A percentile compares a stretch with the other conserved stretches of the same genome.
Evolutionary conservation across 2,329 filamentous ascomycete genomes (phyloP).

Genomic region (Aspergillus brasiliensis): DNA sequence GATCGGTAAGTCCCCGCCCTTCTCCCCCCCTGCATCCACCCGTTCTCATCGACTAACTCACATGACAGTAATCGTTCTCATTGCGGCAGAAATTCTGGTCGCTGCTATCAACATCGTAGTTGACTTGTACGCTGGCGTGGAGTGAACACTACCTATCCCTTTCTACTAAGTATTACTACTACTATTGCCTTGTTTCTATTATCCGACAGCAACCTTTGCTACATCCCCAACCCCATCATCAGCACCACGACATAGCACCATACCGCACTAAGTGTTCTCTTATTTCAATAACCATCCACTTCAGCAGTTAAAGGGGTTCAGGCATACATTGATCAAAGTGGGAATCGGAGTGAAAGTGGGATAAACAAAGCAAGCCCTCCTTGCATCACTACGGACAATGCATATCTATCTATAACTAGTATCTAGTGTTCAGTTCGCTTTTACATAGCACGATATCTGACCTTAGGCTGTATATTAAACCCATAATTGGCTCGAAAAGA

Average conservation of each 20-base stretch:
- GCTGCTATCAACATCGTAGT: slow-evolving; percentile 94
- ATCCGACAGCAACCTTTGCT: background rate
- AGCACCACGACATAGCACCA: too few relatives aligned
- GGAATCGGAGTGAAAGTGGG: background rate
- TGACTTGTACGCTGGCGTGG: slow-evolving; percentile 75
- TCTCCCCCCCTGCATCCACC: background rate
- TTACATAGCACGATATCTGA: background rate
- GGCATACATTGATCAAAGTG: background rate
- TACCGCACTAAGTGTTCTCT: background rate
- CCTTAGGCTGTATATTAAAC: background rate
- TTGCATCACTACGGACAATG: background rate
- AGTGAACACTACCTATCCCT: slow-evolving; percentile 41
- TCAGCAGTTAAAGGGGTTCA: slow-evolving; percentile 16
- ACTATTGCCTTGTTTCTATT: background rate
- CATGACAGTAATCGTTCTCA: slow-evolving; percentile 79
- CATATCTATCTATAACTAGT: too few relatives aligned
- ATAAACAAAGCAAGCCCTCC: too few relatives aligned
- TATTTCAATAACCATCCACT: slow-evolving; percentile 1
- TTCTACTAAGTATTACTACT: background rate
- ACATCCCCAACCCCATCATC: background rate
- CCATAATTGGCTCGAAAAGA: background rate
- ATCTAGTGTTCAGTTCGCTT: too few relatives aligned
- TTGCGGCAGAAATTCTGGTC: slow-evolving; percentile 92
- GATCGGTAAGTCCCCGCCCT: slow-evolving; percentile 74
- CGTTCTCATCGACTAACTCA: slow-evolving; percentile 16